A percentile compares a stretch with the other conserved stretches of the same genome.
Evolutionary conservation across 331 rosid species (phyloP).

Genomic region (Spiraea crenata): DNA sequence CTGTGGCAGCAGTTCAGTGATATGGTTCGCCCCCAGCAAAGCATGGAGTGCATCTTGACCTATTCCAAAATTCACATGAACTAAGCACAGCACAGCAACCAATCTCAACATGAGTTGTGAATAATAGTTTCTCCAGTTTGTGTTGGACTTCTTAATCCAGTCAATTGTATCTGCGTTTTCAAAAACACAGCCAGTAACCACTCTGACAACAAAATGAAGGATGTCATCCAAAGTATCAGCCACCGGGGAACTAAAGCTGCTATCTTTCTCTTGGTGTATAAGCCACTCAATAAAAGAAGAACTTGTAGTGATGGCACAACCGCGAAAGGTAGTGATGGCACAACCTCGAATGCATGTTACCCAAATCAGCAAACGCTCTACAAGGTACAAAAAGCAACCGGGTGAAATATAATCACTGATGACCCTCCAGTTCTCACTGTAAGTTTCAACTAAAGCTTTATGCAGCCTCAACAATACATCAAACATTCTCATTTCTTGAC

Average conservation of each 20-base stretch:
- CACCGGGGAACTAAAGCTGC: background rate
- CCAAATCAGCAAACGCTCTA: constrained; percentile 51
- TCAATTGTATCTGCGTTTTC: constrained; percentile 9
- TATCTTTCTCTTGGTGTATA: constrained; percentile 29
- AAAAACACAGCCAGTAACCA: constrained; percentile 20
- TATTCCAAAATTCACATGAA: constrained; percentile 32
- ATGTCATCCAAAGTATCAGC: background rate
- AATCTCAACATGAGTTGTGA: constrained; percentile 42
- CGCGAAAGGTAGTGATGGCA: too few species aligned
- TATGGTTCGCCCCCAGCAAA: constrained; percentile 23
- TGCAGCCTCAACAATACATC: constrained; percentile 14
- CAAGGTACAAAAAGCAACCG: constrained; percentile 56
- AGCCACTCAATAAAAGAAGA: constrained; percentile 69
- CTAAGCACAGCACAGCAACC: constrained; percentile 44
- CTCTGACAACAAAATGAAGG: constrained; percentile 9
- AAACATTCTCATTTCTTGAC: background rate
- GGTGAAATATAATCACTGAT: constrained; percentile 56
- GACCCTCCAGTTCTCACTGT: constrained; percentile 27
- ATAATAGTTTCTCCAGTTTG: constrained; percentile 20
- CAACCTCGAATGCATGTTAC: constrained; percentile 28
- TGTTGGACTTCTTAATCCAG: constrained; percentile 41
- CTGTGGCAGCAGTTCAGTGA: constrained; percentile 31
- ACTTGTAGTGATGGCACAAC: constrained; percentile 45
- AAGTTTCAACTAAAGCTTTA: constrained; percentile 43
- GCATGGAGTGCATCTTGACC: constrained; percentile 11